Evolutionary conservation across 306 rosid species (phyloP).

Genomic region (Prosopis cineraria): DNA sequence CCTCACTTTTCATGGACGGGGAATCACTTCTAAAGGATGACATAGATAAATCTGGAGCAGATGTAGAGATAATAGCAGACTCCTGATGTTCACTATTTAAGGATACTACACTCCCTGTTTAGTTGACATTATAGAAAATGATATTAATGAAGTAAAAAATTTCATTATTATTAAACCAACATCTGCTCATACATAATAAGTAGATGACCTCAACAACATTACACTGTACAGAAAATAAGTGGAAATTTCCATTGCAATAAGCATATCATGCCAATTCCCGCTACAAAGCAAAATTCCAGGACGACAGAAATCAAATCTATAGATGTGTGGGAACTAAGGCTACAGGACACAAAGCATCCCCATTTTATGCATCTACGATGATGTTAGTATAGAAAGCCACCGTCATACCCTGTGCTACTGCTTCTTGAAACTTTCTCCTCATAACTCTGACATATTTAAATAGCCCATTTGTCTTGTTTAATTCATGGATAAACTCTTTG

Average conservation of each 20-base stretch:
- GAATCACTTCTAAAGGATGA: constrained; percentile 64
- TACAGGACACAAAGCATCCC: background rate
- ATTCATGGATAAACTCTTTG: constrained; percentile 61
- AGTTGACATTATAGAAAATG: constrained; percentile 31
- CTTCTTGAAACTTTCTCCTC: constrained; percentile 83
- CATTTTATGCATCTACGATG: constrained; percentile 30
- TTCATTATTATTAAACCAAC: background rate
- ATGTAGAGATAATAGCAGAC: constrained; percentile 54
- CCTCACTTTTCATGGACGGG: constrained; percentile 42
- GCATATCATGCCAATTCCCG: background rate
- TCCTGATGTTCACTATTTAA: constrained; percentile 51
- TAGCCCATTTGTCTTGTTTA: constrained; percentile 81
- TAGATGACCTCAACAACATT: background rate
- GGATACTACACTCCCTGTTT: constrained; percentile 48
- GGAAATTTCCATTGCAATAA: background rate
- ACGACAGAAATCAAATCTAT: background rate
- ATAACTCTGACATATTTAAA: constrained; percentile 79
- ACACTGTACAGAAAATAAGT: background rate
- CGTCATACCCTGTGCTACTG: constrained; percentile 58
- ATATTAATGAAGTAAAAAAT: background rate
- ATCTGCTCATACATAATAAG: background rate
- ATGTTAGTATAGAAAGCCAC: background rate
- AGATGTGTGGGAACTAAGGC: background rate
- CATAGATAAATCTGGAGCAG: constrained; percentile 68
- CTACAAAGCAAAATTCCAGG: background rate